Conservation (phyloP, 495 filamentous ascomycete genomes). For the Lichenothelia convexa region DNA sequence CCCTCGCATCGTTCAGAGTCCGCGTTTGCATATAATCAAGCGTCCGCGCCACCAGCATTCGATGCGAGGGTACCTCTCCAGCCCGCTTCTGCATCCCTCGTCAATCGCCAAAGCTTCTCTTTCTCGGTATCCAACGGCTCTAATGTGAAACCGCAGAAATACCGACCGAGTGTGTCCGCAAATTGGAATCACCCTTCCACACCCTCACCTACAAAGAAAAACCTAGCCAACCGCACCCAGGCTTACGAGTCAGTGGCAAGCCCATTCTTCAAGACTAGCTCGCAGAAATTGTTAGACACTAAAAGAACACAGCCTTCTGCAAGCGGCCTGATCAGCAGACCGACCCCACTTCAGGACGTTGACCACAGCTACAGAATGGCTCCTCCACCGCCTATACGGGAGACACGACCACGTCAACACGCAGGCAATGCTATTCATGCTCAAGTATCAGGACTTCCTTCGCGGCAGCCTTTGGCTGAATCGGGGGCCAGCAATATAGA, state of each 20-base stretch:
- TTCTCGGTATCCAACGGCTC: too few species aligned
- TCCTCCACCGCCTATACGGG: not conserved
- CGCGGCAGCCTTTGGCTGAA: not conserved
- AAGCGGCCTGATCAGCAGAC: not conserved
- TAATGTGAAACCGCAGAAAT: too few species aligned
- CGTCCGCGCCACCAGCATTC: not conserved
- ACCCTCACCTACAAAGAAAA: conserved; percentile 4
- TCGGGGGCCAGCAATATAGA: not conserved
- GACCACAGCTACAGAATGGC: conserved; percentile 3
- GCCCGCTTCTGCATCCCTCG: not conserved
- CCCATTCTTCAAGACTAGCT: conserved; percentile 15
- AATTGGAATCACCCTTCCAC: too few species aligned
- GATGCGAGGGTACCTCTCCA: not conserved
- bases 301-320: not conserved
- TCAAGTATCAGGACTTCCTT: conserved; percentile 5
- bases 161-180: too few species aligned
- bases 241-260: conserved; percentile 11
- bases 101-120: not conserved
- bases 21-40: not conserved
- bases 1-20: not conserved
- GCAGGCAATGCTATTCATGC: conserved; percentile 14
- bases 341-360: conserved; percentile 2
- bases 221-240: not conserved
- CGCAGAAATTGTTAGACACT: not conserved
- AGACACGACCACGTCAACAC: conserved; percentile 8